These are phyloP conservation scores for Dendryphion nanum DNA, from an alignment of 2,329 filamentous ascomycete genomes.

Conservation along the genomic window DNA sequence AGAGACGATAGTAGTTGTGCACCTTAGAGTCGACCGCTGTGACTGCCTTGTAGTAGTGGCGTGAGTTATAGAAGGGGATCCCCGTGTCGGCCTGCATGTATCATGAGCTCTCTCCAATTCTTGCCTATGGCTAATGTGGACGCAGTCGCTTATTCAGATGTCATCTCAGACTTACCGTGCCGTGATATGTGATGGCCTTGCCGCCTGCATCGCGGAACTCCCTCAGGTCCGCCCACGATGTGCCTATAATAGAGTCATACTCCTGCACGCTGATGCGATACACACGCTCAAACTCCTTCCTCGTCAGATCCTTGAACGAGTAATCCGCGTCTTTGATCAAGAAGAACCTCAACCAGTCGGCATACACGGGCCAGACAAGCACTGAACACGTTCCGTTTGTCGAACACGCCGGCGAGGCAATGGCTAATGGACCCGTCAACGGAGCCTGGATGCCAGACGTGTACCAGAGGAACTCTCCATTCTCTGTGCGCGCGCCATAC, in stretches of 20 bases:
- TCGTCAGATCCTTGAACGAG: constrained; percentile 21
- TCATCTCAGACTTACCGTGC: constrained; percentile 13
- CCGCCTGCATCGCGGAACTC: constrained; percentile 37
- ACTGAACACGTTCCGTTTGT: neutral
- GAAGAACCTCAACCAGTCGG: constrained; percentile 23
- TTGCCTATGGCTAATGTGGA: no score
- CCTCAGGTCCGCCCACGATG: constrained; percentile 40
- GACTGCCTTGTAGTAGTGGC: no score
- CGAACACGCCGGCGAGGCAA: neutral
- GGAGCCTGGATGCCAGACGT: no score
- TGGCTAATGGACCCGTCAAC: neutral
- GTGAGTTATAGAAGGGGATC: no score
- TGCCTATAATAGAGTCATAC: constrained; percentile 38
- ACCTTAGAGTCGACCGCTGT: constrained; percentile 6
- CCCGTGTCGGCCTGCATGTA: no score
- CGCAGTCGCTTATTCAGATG: neutral
- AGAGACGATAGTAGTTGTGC: constrained; percentile 11
- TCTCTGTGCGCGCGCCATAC: neutral
- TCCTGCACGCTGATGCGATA: constrained; percentile 23
- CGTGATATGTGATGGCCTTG: constrained; percentile 48
- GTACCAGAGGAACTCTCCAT: no score
- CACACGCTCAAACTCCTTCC: constrained; percentile 18
- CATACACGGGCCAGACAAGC: constrained; percentile 13
- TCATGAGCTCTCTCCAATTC: neutral
- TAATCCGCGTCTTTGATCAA: constrained; percentile 2